A percentile compares a stretch with the other conserved stretches of the same genome.
Evolutionary conservation across 2,329 filamentous ascomycete genomes (phyloP).

Genomic region (Microsporum canis): DNA sequence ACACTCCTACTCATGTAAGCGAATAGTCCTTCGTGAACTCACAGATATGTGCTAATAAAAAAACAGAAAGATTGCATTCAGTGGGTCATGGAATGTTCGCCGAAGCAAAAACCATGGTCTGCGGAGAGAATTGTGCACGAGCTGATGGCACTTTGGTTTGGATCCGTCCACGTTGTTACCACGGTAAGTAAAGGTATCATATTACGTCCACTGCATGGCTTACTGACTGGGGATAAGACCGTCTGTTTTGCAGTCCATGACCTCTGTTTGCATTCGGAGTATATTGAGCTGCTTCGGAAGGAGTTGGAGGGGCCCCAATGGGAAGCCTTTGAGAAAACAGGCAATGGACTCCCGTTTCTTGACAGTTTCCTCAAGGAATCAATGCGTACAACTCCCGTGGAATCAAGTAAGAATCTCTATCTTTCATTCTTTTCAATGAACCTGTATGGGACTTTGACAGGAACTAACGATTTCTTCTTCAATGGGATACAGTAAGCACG

Average conservation of each 20-base stretch:
- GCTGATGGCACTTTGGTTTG: neutral
- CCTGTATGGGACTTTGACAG: too few species aligned
- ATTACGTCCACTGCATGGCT: neutral
- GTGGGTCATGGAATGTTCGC: neutral
- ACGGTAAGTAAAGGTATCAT: neutral
- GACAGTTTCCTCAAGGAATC: neutral
- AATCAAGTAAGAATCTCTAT: neutral
- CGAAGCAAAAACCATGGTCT: neutral
- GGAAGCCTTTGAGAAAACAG: neutral
- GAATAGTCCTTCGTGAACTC: neutral
- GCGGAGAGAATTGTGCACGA: neutral
- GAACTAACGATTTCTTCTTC: neutral
- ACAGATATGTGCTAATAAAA: neutral
- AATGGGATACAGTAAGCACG: neutral
- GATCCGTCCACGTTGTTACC: neutral
- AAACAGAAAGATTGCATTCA: slow-evolving; percentile 1
- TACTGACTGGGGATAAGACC: neutral
- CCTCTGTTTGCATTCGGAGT: neutral
- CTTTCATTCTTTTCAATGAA: neutral
- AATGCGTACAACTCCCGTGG: neutral
- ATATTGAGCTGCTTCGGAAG: neutral
- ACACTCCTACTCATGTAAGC: neutral
- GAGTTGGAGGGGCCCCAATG: neutral
- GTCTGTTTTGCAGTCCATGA: neutral
- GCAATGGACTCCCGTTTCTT: neutral